Percentiles rank a stretch among this genome's conserved stretches.
Evolutionary conservation across 441 rosid species (phyloP).

Genomic region (Macaranga tanarius): DNA sequence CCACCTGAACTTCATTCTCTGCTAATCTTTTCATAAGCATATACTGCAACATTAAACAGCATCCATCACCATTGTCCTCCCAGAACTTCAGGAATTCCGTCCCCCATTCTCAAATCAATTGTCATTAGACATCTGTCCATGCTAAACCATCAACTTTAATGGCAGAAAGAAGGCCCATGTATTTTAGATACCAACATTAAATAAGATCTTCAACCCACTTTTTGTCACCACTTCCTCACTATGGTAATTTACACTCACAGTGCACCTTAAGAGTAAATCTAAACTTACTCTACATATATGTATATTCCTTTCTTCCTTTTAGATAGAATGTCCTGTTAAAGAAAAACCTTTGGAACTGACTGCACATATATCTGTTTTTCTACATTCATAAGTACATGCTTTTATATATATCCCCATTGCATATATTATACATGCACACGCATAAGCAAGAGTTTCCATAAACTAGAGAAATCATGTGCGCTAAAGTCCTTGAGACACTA

Average conservation of each 20-base stretch:
- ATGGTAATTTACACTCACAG: neutral
- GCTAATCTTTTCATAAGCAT: no score
- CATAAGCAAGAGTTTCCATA: neutral
- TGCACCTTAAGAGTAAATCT: neutral
- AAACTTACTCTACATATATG: neutral
- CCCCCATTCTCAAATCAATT: neutral
- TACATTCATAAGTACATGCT: neutral
- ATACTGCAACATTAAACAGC: neutral
- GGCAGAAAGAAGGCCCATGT: neutral
- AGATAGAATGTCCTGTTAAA: neutral
- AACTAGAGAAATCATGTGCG: neutral
- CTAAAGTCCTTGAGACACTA: slow-evolving; percentile 1
- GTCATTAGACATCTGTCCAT: neutral
- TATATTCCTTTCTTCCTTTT: neutral
- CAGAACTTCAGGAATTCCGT: neutral
- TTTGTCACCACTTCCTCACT: neutral
- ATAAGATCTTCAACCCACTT: neutral
- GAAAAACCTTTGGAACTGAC: neutral
- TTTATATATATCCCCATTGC: no score
- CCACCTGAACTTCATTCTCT: no score
- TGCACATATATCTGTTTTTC: neutral
- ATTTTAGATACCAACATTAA: neutral
- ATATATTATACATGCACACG: neutral
- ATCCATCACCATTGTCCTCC: neutral
- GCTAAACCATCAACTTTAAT: neutral